Conservation (phyloP, 1,284 basidiomycete species). For the Trametes versicolor region DNA sequence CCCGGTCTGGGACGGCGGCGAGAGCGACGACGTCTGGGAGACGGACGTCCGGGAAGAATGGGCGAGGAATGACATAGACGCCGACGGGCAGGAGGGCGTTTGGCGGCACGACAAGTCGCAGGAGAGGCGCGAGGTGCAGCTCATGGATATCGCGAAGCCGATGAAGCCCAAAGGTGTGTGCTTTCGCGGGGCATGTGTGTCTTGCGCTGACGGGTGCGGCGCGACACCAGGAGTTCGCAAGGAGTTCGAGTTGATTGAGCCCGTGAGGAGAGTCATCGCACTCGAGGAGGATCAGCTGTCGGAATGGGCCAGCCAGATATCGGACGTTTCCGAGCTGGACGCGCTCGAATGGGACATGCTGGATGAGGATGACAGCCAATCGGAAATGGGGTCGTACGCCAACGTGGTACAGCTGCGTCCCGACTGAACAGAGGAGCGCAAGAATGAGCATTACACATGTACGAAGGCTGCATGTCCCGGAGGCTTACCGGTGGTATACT, state of each 20-base stretch:
- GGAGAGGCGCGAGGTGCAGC: conserved; percentile 14
- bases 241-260: conserved; percentile 22
- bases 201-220: neutral
- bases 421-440: neutral
- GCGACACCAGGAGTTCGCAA: conserved; percentile 9
- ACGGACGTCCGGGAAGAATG: conserved; percentile 3
- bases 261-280: conserved; percentile 21
- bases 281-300: conserved; percentile 18
- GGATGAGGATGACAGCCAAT: conserved; percentile 1
- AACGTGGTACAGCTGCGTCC: neutral
- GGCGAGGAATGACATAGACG: neutral
- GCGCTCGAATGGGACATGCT: conserved; percentile 19
- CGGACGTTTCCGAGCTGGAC: conserved; percentile 2
- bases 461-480: neutral
- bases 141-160: conserved; percentile 31
- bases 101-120: neutral
- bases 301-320: conserved; percentile 1
- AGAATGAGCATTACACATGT: neutral
- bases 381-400: conserved; percentile 18
- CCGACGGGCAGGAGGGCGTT: neutral
- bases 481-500: neutral
- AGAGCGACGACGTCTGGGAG: conserved; percentile 7
- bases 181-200: neutral
- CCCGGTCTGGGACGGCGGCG: conserved; percentile 5
- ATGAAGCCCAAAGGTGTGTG: conserved; percentile 29